phyloP scores from a whole-genome alignment of 495 filamentous ascomycete species.

The Halenospora varia region DNA sequence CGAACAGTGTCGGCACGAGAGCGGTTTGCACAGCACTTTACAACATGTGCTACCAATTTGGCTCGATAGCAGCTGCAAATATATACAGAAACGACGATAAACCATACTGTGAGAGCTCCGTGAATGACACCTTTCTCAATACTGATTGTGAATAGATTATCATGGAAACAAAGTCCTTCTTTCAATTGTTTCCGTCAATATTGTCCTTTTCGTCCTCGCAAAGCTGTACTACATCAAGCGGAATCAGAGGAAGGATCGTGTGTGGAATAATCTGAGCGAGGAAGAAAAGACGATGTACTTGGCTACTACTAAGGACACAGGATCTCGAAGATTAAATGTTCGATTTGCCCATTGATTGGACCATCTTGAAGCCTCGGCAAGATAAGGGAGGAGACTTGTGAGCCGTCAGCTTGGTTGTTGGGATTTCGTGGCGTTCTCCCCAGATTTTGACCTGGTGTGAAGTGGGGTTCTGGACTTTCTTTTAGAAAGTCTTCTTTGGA shows the following conservation, averaged over 20 bases:
- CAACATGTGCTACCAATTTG: slow-evolving; percentile 68
- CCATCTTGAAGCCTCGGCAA: background rate
- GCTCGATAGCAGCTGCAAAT: slow-evolving; percentile 47
- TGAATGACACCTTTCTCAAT: slow-evolving; percentile 47
- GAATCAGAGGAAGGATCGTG: slow-evolving; percentile 34
- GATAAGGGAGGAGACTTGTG: background rate
- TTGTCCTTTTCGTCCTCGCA: slow-evolving; percentile 29
- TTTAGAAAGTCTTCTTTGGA: too few relatives aligned
- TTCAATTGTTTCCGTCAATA: slow-evolving; percentile 22
- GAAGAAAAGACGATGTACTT: background rate
- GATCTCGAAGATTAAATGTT: background rate
- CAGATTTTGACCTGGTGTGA: too few relatives aligned
- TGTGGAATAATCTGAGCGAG: slow-evolving; percentile 29
- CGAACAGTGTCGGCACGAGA: slow-evolving; percentile 34
- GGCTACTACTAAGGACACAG: background rate
- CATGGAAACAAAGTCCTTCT: slow-evolving; percentile 34
- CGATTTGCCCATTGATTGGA: background rate
- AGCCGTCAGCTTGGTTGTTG: too few relatives aligned
- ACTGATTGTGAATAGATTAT: slow-evolving; percentile 38
- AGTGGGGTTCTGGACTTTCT: too few relatives aligned
- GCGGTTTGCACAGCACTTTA: slow-evolving; percentile 27
- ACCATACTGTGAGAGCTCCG: slow-evolving; percentile 49
- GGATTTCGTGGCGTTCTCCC: too few relatives aligned
- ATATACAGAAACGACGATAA: slow-evolving; percentile 59
- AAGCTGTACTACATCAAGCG: slow-evolving; percentile 42